Percentiles rank a stretch among this genome's conserved stretches.
phyloP scores from a whole-genome alignment of 2,329 filamentous ascomycete genomes.

The Rosellinia necatrix region DNA sequence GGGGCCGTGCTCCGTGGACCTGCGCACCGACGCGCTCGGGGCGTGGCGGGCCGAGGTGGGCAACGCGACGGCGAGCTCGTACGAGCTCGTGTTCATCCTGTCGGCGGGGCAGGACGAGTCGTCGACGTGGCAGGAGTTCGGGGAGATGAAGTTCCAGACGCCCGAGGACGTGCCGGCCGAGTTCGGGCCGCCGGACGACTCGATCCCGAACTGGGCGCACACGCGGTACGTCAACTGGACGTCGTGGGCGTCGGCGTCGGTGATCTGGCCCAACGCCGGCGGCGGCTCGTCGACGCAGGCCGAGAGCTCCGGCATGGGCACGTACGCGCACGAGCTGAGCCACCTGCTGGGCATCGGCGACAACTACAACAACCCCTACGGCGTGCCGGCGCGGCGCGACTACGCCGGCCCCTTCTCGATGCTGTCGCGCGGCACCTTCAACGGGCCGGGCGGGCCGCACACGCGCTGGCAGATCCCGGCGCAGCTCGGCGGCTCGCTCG shows the following conservation, averaged over 20 bases:
- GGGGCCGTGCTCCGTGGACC: constrained; percentile 50
- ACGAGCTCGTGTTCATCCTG: constrained; percentile 58
- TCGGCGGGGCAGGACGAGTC: constrained; percentile 61
- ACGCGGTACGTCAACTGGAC: constrained; percentile 60
- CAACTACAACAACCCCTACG: constrained; percentile 61
- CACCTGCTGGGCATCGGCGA: constrained; percentile 58
- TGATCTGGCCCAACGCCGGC: constrained; percentile 59
- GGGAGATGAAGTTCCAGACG: constrained; percentile 55
- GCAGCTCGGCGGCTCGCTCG: constrained; percentile 52
- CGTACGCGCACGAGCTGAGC: constrained; percentile 57
- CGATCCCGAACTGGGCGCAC: constrained; percentile 51
- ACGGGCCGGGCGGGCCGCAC: constrained; percentile 58
- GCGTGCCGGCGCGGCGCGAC: constrained; percentile 48
- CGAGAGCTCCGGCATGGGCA: constrained; percentile 57
- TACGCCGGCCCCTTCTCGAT: constrained; percentile 59
- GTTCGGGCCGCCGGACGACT: constrained; percentile 54
- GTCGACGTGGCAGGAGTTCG: constrained; percentile 61
- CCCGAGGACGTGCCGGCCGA: constrained; percentile 53
- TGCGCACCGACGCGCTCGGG: constrained; percentile 53
- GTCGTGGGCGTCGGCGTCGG: constrained; percentile 55
- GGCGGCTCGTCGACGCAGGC: constrained; percentile 57
- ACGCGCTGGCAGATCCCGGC: constrained; percentile 58
- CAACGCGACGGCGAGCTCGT: constrained; percentile 51
- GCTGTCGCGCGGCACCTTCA: constrained; percentile 57
- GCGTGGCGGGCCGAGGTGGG: constrained; percentile 58